phyloP scores from a whole-genome alignment of 257 asterid genomes.

The Solanum piurae region DNA sequence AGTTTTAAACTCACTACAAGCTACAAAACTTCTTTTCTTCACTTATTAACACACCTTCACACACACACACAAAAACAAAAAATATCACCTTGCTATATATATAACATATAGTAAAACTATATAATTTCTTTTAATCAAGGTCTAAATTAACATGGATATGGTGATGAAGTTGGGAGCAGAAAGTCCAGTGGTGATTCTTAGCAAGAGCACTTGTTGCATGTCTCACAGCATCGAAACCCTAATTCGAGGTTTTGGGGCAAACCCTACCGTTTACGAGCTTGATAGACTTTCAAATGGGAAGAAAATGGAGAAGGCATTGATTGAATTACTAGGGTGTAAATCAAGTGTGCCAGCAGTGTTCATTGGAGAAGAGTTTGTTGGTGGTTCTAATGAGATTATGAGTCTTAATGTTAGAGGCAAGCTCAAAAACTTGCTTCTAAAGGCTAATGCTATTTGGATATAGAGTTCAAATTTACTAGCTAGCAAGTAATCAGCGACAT shows the following conservation, averaged over 20 bases:
- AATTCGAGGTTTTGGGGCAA: neutral
- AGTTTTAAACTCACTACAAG: neutral
- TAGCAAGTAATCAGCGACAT: neutral
- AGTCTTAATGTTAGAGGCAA: neutral
- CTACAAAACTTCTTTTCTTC: neutral
- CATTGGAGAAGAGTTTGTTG: neutral
- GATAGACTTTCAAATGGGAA: neutral
- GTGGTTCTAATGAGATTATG: neutral
- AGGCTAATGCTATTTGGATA: constrained; percentile 1
- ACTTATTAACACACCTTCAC: neutral
- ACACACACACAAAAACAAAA: neutral
- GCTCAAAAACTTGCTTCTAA: neutral
- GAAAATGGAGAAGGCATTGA: neutral
- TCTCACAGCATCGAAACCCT: neutral
- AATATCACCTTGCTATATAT: neutral
- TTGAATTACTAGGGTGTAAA: neutral
- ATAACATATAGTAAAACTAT: neutral
- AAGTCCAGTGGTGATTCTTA: neutral
- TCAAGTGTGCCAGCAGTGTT: neutral
- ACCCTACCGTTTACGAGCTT: neutral
- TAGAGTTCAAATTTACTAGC: neutral
- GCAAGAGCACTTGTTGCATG: neutral
- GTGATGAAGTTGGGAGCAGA: neutral
- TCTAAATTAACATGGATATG: neutral
- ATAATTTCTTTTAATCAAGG: neutral